These are phyloP conservation scores for Mortierella sp. DNA, from an alignment of 371 early-diverging fungal species.

Conservation along the genomic window DNA sequence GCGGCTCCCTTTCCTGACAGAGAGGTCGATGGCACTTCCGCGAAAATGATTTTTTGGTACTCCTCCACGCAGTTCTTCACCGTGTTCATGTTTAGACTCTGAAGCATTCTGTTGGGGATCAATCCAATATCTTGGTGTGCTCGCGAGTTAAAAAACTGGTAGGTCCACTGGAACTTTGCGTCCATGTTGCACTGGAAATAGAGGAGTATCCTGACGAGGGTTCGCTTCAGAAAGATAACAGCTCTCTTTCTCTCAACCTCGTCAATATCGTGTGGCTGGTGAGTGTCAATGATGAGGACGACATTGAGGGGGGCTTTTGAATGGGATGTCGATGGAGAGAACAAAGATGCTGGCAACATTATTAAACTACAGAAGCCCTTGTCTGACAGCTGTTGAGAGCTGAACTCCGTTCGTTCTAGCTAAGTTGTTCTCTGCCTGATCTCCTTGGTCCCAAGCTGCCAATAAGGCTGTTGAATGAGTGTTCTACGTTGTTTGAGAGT, in stretches of 20 bases:
- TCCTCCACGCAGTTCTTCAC: constrained; percentile 33
- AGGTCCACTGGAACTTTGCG: constrained; percentile 50
- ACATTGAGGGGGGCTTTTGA: constrained; percentile 40
- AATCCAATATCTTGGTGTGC: constrained; percentile 36
- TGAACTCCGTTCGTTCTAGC: not conserved
- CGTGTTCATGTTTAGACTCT: constrained; percentile 21
- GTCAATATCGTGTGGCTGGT: constrained; percentile 5
- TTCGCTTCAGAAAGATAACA: constrained; percentile 16
- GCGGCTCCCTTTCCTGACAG: not conserved
- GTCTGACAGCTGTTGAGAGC: not conserved
- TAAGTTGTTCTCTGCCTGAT: not conserved
- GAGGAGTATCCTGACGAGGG: constrained; percentile 38
- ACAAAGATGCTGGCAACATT: constrained; percentile 29
- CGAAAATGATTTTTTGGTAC: constrained; percentile 23
- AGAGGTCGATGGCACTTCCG: not conserved
- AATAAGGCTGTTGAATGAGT: not conserved
- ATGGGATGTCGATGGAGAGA: constrained; percentile 24
- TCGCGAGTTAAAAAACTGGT: constrained; percentile 41
- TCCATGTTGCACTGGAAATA: constrained; percentile 48
- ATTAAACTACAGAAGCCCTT: not conserved
- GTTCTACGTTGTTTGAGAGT: not conserved
- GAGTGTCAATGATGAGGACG: constrained; percentile 50
- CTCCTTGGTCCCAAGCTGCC: not conserved
- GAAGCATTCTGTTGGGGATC: constrained; percentile 32
- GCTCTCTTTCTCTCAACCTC: constrained; percentile 16